These are phyloP conservation scores for Moringa oleifera DNA, from an alignment of 345 rosid genomes.

Conservation along the genomic window DNA sequence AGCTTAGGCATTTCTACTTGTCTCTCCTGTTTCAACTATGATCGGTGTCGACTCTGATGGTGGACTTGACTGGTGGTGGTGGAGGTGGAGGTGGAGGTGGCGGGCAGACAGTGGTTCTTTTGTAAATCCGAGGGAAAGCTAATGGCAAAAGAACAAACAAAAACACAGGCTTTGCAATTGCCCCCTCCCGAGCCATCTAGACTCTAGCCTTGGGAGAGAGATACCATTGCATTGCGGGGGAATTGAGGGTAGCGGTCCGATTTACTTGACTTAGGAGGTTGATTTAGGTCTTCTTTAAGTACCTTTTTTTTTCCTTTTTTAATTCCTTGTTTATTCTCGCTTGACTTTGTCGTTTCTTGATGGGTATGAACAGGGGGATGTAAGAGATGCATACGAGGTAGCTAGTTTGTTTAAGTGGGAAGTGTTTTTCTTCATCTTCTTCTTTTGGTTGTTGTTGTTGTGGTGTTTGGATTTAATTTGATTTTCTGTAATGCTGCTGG, in stretches of 20 bases:
- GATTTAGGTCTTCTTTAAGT: constrained; percentile 4
- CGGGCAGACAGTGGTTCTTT: constrained; percentile 18
- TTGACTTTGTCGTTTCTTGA: neutral
- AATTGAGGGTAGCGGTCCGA: constrained; percentile 96
- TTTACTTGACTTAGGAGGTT: neutral
- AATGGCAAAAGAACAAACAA: constrained; percentile 12
- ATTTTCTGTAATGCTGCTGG: constrained; percentile 33
- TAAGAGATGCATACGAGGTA: constrained; percentile 68
- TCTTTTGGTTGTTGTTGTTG: neutral
- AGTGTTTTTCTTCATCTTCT: neutral
- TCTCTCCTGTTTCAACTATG: constrained; percentile 11
- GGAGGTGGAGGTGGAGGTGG: constrained; percentile 9
- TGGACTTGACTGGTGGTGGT: constrained; percentile 8
- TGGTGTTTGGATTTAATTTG: constrained; percentile 2
- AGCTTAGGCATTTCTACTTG: too few relatives aligned
- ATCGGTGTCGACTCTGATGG: constrained; percentile 4
- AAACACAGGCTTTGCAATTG: constrained; percentile 55
- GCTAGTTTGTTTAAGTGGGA: constrained; percentile 11
- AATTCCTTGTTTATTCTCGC: constrained; percentile 1
- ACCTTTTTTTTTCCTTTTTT: constrained; percentile 18
- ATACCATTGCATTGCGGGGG: constrained; percentile 80
- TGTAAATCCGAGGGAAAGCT: constrained; percentile 30
- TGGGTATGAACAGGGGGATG: constrained; percentile 42
- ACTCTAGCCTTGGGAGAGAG: constrained; percentile 62
- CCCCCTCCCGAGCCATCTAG: constrained; percentile 63